These are phyloP conservation scores for Geotrichum macrosporum DNA, from an alignment of 1,139 yeast species.

Conservation along the genomic window DNA sequence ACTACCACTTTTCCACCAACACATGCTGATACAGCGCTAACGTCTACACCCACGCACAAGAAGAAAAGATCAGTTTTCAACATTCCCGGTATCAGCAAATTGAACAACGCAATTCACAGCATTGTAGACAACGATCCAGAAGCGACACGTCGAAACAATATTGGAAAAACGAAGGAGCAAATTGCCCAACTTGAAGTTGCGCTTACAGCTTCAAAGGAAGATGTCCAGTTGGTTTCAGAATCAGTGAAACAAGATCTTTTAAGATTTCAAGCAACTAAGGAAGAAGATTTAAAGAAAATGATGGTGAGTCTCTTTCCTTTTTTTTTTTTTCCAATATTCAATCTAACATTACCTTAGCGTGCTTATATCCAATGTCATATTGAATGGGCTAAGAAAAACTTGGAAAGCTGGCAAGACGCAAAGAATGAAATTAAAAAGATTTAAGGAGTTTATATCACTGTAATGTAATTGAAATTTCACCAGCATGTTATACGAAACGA, in stretches of 20 bases:
- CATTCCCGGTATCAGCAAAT: conserved; percentile 47
- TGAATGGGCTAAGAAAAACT: conserved; percentile 66
- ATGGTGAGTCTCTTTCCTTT: conserved; percentile 31
- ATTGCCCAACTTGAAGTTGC: conserved; percentile 55
- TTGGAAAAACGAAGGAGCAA: conserved; percentile 49
- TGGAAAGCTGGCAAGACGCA: conserved; percentile 72
- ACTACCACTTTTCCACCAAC: conserved; percentile 29
- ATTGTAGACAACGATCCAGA: conserved; percentile 71
- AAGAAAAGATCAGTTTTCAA: conserved; percentile 40
- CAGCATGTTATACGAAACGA: no score
- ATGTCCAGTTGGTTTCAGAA: conserved; percentile 51
- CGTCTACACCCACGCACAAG: conserved; percentile 25
- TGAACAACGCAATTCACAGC: conserved; percentile 62
- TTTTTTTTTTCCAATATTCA: neutral
- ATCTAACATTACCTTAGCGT: conserved; percentile 21
- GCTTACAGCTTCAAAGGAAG: conserved; percentile 53
- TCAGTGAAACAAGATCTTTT: conserved; percentile 48
- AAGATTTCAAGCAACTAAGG: conserved; percentile 46
- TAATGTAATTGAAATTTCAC: no score
- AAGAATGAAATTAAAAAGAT: conserved; percentile 43
- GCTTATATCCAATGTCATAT: conserved; percentile 56
- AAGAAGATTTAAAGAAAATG: conserved; percentile 46
- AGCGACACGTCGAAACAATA: conserved; percentile 55
- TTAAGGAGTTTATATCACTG: no score
- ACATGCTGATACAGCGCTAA: conserved; percentile 28